Conservation (phyloP, 305 asterid genomes). For the Petunia hybrid region DNA sequence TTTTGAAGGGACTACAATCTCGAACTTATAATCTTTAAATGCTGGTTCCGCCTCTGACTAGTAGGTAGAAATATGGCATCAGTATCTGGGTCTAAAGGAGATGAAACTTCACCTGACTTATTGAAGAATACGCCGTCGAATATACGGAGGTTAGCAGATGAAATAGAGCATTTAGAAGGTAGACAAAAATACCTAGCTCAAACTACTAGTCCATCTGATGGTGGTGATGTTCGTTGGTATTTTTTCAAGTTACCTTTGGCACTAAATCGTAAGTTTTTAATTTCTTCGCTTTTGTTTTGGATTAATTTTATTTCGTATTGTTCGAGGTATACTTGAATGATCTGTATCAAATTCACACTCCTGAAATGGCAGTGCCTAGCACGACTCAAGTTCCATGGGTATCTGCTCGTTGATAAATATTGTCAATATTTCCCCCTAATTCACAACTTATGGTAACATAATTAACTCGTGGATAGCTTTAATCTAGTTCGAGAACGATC, state of each 20-base stretch:
- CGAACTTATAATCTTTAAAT: too few species aligned
- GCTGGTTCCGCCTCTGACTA: not conserved
- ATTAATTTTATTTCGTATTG: not conserved
- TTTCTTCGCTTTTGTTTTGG: constrained; percentile 4
- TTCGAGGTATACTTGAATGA: not conserved
- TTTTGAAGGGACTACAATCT: too few species aligned
- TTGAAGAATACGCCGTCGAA: constrained; percentile 91
- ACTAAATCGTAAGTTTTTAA: constrained; percentile 62
- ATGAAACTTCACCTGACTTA: constrained; percentile 72
- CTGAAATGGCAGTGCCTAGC: not conserved
- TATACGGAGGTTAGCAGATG: constrained; percentile 80
- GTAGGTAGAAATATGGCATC: constrained; percentile 34
- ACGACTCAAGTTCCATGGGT: not conserved
- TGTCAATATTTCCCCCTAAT: too few species aligned
- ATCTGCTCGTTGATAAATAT: too few species aligned
- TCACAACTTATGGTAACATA: not conserved
- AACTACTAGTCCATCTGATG: constrained; percentile 90
- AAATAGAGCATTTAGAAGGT: constrained; percentile 84
- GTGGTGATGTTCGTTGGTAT: constrained; percentile 95
- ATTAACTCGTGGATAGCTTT: constrained; percentile 9
- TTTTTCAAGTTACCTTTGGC: constrained; percentile 79
- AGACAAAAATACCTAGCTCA: constrained; percentile 91
- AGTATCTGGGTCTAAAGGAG: constrained; percentile 46
- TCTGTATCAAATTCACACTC: not conserved
- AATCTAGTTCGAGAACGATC: constrained; percentile 3